A percentile compares a stretch with the other conserved stretches of the same genome.
phyloP scores from a whole-genome alignment of 2,329 filamentous ascomycete species.

The Aspergillus aculeatus region DNA sequence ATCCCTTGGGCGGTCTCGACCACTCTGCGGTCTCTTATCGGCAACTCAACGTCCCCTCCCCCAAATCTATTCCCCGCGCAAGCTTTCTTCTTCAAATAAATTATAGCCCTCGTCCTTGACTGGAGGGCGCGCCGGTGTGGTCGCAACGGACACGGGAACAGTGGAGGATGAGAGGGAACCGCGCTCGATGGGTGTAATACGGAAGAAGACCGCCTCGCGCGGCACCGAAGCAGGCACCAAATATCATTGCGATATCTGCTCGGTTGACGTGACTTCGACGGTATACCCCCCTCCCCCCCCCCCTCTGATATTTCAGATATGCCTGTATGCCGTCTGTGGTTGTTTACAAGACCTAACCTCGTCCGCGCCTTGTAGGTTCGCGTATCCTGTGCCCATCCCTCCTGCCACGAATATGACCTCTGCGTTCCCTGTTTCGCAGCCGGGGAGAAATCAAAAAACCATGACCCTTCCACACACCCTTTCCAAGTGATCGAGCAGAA shows the following conservation, averaged over 20 bases:
- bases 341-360: neutral
- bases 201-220: slow-evolving; percentile 86
- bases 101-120: slow-evolving; percentile 27
- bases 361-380: slow-evolving; percentile 65
- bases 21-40: slow-evolving; percentile 3
- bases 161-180: slow-evolving; percentile 42
- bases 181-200: slow-evolving; percentile 79
- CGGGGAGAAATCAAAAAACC: slow-evolving; percentile 75
- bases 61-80: slow-evolving; percentile 5
- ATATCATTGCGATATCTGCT: slow-evolving; percentile 97
- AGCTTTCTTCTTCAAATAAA: neutral
- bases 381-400: slow-evolving; percentile 80
- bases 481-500: slow-evolving; percentile 97
- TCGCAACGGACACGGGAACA: slow-evolving; percentile 34
- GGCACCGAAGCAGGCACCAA: slow-evolving; percentile 87
- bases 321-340: neutral
- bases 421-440: slow-evolving; percentile 93
- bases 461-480: slow-evolving; percentile 81
- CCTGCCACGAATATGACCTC: slow-evolving; percentile 91
- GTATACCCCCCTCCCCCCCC: slow-evolving; percentile 49
- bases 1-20: slow-evolving; percentile 16
- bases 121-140: slow-evolving; percentile 29
- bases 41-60: slow-evolving; percentile 6
- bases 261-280: slow-evolving; percentile 93
- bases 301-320: too few species aligned